Conservation (phyloP, 2,329 filamentous ascomycete genomes). For the Cordyceps cateniannulata region DNA sequence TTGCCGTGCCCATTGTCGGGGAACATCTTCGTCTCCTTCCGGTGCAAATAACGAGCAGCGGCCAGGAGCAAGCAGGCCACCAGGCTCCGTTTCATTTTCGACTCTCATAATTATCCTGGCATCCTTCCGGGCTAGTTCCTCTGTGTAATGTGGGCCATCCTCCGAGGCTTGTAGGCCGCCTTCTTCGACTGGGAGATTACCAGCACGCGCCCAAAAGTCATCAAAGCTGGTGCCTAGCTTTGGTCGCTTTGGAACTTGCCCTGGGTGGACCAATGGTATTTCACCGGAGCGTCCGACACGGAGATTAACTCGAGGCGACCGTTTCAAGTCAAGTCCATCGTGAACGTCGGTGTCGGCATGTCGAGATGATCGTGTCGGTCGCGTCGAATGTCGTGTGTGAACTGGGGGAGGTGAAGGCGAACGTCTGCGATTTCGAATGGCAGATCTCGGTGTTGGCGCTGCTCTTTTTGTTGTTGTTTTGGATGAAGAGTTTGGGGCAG, state of each 20-base stretch:
- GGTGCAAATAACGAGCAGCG: constrained; percentile 67
- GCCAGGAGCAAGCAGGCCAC: constrained; percentile 65
- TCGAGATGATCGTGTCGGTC: constrained; percentile 38
- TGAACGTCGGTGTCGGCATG: constrained; percentile 23
- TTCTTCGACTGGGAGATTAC: constrained; percentile 47
- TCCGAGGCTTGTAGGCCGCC: constrained; percentile 51
- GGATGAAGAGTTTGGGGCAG: constrained; percentile 19
- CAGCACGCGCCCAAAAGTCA: constrained; percentile 50
- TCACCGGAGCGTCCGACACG: constrained; percentile 31
- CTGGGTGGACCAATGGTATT: constrained; percentile 55
- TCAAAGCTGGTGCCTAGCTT: constrained; percentile 49
- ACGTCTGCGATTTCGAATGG: constrained; percentile 31
- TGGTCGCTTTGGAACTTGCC: constrained; percentile 46
- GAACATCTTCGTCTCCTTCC: constrained; percentile 65
- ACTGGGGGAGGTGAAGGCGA: constrained; percentile 35
- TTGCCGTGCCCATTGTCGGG: constrained; percentile 74
- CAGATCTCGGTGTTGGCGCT: constrained; percentile 22
- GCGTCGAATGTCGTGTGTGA: constrained; percentile 33
- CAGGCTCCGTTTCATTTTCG: constrained; percentile 65
- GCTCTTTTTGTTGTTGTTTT: constrained; percentile 26
- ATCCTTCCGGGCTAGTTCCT: constrained; percentile 60
- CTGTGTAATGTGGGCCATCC: constrained; percentile 50
- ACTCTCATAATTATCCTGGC: constrained; percentile 63
- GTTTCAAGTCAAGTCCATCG: constrained; percentile 19
- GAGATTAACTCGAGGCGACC: constrained; percentile 42